These are phyloP conservation scores for Parmales sp. DNA, from an alignment of 108 stramenopile species.

Conservation along the genomic window DNA sequence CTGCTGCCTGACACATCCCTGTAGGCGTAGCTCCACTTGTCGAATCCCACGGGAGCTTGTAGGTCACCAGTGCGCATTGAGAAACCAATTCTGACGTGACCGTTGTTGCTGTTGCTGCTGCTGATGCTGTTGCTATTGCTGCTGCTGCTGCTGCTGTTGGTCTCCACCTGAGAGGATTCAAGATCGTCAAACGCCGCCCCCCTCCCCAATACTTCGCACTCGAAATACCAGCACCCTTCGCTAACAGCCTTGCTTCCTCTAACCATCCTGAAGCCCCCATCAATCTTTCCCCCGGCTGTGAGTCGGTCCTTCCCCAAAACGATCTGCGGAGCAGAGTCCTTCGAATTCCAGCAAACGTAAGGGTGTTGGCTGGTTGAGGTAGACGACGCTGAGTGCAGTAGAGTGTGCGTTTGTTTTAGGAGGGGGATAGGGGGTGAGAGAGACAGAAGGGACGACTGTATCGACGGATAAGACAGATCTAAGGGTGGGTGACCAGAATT, in stretches of 20 bases:
- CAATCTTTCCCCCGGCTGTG: neutral
- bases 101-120: neutral
- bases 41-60: conserved; percentile 92
- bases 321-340: conserved; percentile 14
- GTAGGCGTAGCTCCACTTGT: conserved; percentile 79
- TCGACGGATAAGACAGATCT: too few species aligned
- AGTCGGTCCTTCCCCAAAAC: neutral
- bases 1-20: conserved; percentile 70
- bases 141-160: neutral
- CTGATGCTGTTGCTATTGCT: neutral
- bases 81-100: conserved; percentile 72
- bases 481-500: too few species aligned
- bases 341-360: neutral
- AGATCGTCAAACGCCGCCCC: neutral
- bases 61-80: conserved; percentile 71
- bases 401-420: too few species aligned
- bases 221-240: conserved; percentile 22
- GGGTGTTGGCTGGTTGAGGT: too few species aligned
- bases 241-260: conserved; percentile 17
- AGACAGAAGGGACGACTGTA: too few species aligned
- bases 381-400: too few species aligned
- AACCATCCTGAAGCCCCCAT: conserved; percentile 16
- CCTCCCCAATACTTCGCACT: conserved; percentile 10
- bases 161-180: neutral
- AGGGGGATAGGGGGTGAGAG: too few species aligned